Percentiles rank a stretch among this genome's conserved stretches.
Evolutionary conservation across 2,329 filamentous ascomycete species (phyloP).

Genomic region (Ophiostoma fasciatum): DNA sequence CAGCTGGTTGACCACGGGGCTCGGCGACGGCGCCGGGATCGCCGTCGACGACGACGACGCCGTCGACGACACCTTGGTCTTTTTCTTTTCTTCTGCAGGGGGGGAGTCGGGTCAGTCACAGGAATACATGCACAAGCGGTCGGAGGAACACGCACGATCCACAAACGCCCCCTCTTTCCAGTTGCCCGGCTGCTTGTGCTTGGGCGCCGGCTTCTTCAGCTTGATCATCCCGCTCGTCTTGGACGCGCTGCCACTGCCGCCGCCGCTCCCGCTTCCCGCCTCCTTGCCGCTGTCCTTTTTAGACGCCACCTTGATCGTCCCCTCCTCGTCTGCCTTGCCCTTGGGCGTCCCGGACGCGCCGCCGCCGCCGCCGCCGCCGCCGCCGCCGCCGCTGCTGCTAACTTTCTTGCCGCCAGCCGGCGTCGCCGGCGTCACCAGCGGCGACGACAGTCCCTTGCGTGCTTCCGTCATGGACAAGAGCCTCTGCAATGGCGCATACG

Average conservation of each 20-base stretch:
- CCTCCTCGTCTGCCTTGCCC: slow-evolving; percentile 35
- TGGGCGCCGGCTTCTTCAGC: slow-evolving; percentile 47
- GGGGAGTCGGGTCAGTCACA: too few species aligned
- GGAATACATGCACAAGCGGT: too few species aligned
- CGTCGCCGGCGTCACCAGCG: slow-evolving; percentile 10
- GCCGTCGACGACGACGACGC: slow-evolving; percentile 32
- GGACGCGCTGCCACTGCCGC: background rate
- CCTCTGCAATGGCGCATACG: too few species aligned
- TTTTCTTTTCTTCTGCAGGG: slow-evolving; percentile 35
- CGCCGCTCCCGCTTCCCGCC: background rate
- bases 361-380: too few species aligned
- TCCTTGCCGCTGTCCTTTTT: slow-evolving; percentile 33
- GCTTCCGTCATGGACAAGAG: slow-evolving; percentile 18
- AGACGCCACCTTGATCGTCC: slow-evolving; percentile 47
- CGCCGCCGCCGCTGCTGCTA: too few species aligned
- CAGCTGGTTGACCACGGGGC: slow-evolving; percentile 49
- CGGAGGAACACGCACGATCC: slow-evolving; percentile 37
- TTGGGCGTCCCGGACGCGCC: slow-evolving; percentile 15
- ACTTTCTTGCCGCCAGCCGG: slow-evolving; percentile 6
- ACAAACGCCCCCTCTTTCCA: slow-evolving; percentile 54
- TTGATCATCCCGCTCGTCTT: slow-evolving; percentile 37
- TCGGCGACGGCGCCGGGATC: slow-evolving; percentile 30
- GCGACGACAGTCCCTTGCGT: slow-evolving; percentile 16
- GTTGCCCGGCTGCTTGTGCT: slow-evolving; percentile 51
- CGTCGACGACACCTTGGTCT: slow-evolving; percentile 26